These are phyloP conservation scores for Inonotus hispidus DNA, from an alignment of 1,284 basidiomycete genomes.

Conservation along the genomic window DNA sequence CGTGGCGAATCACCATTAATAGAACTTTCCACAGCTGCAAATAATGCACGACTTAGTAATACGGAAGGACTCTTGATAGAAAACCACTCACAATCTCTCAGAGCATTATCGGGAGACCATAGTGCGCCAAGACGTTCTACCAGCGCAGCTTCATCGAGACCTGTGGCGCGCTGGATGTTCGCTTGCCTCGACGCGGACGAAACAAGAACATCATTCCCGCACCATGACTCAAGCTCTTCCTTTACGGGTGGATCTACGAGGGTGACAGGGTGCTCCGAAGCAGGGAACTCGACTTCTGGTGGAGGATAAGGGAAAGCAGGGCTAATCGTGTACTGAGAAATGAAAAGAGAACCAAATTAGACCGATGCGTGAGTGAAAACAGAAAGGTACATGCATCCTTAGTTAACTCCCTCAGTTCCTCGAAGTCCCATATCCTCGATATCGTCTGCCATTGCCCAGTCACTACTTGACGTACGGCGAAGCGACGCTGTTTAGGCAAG, in stretches of 20 bases:
- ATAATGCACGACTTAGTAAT: neutral
- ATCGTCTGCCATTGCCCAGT: slow-evolving; percentile 52
- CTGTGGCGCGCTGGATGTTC: slow-evolving; percentile 57
- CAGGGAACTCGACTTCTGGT: slow-evolving; percentile 32
- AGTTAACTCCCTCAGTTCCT: slow-evolving; percentile 47
- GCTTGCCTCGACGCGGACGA: slow-evolving; percentile 44
- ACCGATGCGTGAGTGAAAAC: slow-evolving; percentile 12
- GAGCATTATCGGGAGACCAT: slow-evolving; percentile 75
- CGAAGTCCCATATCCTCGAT: slow-evolving; percentile 55
- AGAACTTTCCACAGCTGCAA: slow-evolving; percentile 53
- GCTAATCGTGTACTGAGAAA: neutral
- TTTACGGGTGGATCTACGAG: slow-evolving; percentile 20
- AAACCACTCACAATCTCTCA: slow-evolving; percentile 62
- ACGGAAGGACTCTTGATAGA: neutral
- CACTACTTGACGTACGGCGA: slow-evolving; percentile 63
- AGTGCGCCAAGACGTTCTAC: slow-evolving; percentile 44
- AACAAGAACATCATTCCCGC: slow-evolving; percentile 41
- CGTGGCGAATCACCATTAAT: slow-evolving; percentile 53
- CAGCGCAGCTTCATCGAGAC: slow-evolving; percentile 53
- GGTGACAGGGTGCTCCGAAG: slow-evolving; percentile 32
- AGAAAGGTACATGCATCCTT: slow-evolving; percentile 42
- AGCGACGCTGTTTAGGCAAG: slow-evolving; percentile 35
- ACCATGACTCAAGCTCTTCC: neutral
- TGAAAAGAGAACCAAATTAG: neutral
- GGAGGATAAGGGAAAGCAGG: slow-evolving; percentile 7